Percentiles rank a stretch among this genome's conserved stretches.
Conservation (phyloP, 1,284 basidiomycete species). For the Fomitopsis betulina region DNA sequence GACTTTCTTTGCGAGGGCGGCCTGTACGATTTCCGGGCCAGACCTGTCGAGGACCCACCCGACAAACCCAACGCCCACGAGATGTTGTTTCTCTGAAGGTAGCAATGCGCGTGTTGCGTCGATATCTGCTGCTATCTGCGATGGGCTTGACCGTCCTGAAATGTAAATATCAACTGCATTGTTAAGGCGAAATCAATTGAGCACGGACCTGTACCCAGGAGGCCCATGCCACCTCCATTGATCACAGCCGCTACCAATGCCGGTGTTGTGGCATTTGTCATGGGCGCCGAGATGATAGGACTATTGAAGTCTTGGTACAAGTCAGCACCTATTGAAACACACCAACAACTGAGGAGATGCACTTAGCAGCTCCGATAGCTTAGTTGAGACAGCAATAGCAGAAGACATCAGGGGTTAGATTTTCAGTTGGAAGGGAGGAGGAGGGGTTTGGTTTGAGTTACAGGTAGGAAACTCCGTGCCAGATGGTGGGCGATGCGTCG, state of each 20-base stretch:
- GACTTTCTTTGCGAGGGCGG: constrained; percentile 52
- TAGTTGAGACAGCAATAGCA: background rate
- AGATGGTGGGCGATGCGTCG: background rate
- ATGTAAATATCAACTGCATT: background rate
- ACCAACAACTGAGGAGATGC: background rate
- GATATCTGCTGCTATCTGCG: constrained; percentile 44
- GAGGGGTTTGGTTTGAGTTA: too few relatives aligned
- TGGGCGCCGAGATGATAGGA: constrained; percentile 60
- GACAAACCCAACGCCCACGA: constrained; percentile 72
- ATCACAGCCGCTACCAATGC: constrained; percentile 39
- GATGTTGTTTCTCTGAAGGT: constrained; percentile 31
- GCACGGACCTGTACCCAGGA: constrained; percentile 50
- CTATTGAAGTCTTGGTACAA: constrained; percentile 30
- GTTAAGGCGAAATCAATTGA: background rate
- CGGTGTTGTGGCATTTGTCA: constrained; percentile 58
- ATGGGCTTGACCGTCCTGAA: constrained; percentile 41
- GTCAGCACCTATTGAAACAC: constrained; percentile 2
- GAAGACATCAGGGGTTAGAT: background rate
- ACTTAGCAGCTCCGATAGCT: background rate
- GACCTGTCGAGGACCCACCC: constrained; percentile 67
- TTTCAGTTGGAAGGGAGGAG: background rate
- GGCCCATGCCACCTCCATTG: constrained; percentile 67
- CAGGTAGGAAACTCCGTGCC: too few relatives aligned
- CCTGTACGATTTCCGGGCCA: constrained; percentile 34
- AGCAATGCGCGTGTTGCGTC: constrained; percentile 36